Evolutionary conservation across 352 stramenopile genomes (phyloP), one percentile per base, ranked within the genome.

Genomic region (Phytopythium ostracodes): DNA sequence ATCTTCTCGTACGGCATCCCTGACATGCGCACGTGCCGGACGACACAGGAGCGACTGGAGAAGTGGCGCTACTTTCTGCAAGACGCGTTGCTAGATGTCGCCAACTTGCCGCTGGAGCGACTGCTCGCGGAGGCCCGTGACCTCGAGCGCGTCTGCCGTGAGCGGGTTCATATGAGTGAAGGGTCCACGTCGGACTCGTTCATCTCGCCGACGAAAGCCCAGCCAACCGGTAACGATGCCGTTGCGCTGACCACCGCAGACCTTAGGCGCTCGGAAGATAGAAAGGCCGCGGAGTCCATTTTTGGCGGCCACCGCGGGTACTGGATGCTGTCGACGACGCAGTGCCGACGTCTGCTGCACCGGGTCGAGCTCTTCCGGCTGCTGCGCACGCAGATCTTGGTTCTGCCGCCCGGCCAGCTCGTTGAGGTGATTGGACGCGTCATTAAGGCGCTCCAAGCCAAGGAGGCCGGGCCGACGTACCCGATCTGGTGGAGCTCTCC

Each of bases 61-160:
- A 94, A 94, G 63, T 96, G 87, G 87, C 75, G 84, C 5, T 89
- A 91, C 50, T 94, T 95, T 51, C 35, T 88, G 25, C 57, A 84
- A 14, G 86, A 96, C 51, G 46, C 69, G 10, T 46, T 75, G 3
- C 59, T 96, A 29, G 56, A 56, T 7, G 57, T 92, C 17, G 63
- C 57, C 0, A 66, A 69, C 8, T 67, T 60, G n/a, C 68, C 80
- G n/a, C 59, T 90, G 4, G 64, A 67, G 12, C 69, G 86, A 27
- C 59, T 94, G 7, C 60, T 78, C 2, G 69, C 56, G 5, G 86
- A 94, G 68, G 82, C 79, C 2, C 55, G 72, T 25, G 75, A 89
- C 55, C 58, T 94, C 44, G 86, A 93, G 70, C 76, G 72, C 10
- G 73, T 77, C 1, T 91, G 79, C 65, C 76, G 80, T 18, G 59